A percentile compares a stretch with the other conserved stretches of the same genome.
Evolutionary conservation across 169 alveolate species (phyloP).

Genomic region (Plasmodium gonderi): DNA sequence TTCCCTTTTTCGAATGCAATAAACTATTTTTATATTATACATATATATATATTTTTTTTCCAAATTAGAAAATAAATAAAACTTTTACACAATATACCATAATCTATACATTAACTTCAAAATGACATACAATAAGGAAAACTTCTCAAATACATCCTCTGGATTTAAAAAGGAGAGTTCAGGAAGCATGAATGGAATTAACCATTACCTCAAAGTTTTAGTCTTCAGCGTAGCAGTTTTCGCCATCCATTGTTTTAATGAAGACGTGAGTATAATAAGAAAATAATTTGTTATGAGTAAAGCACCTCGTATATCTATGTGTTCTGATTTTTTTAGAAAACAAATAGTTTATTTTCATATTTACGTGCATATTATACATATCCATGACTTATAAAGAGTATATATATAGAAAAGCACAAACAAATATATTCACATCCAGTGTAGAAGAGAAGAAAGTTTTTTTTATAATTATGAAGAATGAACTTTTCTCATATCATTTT

Average conservation of each 20-base stretch:
- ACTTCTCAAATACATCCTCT: not conserved
- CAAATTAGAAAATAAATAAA: not conserved
- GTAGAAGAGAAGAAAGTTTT: not conserved
- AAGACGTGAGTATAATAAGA: not conserved
- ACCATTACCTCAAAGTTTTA: not conserved
- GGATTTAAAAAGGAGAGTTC: not conserved
- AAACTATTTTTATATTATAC: no score
- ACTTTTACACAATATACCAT: not conserved
- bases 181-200: not conserved
- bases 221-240: not conserved
- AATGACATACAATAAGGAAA: not conserved
- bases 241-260: not conserved
- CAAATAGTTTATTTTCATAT: no score
- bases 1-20: not conserved
- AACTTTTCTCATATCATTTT: not conserved
- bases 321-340: no score
- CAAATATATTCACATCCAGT: no score
- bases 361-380: no score
- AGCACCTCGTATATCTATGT: no score
- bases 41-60: not conserved
- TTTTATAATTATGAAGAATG: not conserved
- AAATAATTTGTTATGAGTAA: no score
- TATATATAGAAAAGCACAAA: no score
- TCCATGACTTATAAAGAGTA: no score
- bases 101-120: not conserved